These are phyloP conservation scores for Ogataea sp. DNA, from an alignment of 805 yeast genomes.

Conservation along the genomic window DNA sequence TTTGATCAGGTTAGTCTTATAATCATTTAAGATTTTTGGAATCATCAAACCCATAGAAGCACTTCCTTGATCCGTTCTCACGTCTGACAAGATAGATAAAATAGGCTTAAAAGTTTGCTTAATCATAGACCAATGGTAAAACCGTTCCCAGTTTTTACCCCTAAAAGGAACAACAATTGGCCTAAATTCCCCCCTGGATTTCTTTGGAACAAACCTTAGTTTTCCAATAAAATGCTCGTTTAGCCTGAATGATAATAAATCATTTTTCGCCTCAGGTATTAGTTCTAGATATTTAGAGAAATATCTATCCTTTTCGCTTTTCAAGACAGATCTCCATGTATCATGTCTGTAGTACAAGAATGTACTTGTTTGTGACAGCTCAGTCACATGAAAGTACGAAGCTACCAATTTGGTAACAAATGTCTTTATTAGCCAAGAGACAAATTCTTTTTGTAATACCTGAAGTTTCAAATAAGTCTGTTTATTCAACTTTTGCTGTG, in stretches of 20 bases:
- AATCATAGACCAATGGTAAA: slow-evolving; percentile 26
- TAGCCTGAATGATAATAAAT: slow-evolving; percentile 4
- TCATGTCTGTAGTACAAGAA: slow-evolving; percentile 48
- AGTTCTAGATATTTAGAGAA: slow-evolving; percentile 26
- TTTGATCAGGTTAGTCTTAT: slow-evolving; percentile 20
- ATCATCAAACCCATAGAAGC: slow-evolving; percentile 37
- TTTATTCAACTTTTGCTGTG: slow-evolving; percentile 23
- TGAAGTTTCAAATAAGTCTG: slow-evolving; percentile 34
- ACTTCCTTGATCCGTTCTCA: slow-evolving; percentile 4
- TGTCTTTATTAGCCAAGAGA: slow-evolving; percentile 49
- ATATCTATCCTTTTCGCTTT: slow-evolving; percentile 36
- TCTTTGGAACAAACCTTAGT: slow-evolving; percentile 53
- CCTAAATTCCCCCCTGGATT: slow-evolving; percentile 48
- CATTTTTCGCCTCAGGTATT: slow-evolving; percentile 5
- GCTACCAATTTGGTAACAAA: slow-evolving; percentile 40
- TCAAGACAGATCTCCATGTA: slow-evolving; percentile 43
- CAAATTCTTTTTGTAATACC: slow-evolving; percentile 29
- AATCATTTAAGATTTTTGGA: slow-evolving; percentile 29
- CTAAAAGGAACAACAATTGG: slow-evolving; percentile 48
- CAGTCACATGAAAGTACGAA: slow-evolving; percentile 62
- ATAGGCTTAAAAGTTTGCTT: slow-evolving; percentile 37
- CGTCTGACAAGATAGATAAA: slow-evolving; percentile 19
- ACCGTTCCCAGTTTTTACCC: slow-evolving; percentile 25
- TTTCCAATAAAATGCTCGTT: slow-evolving; percentile 29
- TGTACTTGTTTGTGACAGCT: slow-evolving; percentile 31